Conservation (phyloP, 257 asterid species). For the Eustoma russellianum region DNA sequence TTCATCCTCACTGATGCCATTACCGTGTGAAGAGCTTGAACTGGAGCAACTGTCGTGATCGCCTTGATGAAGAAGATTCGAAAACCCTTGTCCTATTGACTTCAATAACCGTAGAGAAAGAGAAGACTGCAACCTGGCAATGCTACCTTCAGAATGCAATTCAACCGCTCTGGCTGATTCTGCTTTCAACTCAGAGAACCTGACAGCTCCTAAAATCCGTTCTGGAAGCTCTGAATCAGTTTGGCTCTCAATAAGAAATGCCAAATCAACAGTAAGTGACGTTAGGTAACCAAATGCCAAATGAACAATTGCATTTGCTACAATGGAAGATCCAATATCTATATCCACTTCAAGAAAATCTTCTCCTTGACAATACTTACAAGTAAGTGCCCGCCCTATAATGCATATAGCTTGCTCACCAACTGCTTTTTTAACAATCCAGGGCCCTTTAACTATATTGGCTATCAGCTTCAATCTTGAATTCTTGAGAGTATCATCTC, state of each 20-base stretch:
- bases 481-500: conserved; percentile 44
- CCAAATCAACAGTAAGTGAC: conserved; percentile 56
- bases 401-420: conserved; percentile 84
- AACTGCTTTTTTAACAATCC: conserved; percentile 74
- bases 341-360: conserved; percentile 60
- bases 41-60: conserved; percentile 27
- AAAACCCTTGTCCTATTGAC: conserved; percentile 45
- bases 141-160: conserved; percentile 25
- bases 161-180: conserved; percentile 41
- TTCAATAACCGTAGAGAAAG: conserved; percentile 47
- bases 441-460: conserved; percentile 67
- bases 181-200: conserved; percentile 58
- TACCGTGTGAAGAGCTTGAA: conserved; percentile 15
- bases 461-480: conserved; percentile 66
- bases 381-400: conserved; percentile 52
- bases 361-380: conserved; percentile 47
- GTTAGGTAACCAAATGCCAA: conserved; percentile 62
- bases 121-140: conserved; percentile 24
- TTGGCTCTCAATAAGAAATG: conserved; percentile 78
- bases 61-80: conserved; percentile 36
- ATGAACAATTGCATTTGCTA: conserved; percentile 73
- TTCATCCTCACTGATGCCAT: conserved; percentile 17
- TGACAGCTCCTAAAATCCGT: conserved; percentile 59
- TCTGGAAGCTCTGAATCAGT: conserved; percentile 72
- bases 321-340: conserved; percentile 76